These are phyloP conservation scores for Tylopilus felleus DNA, from an alignment of 768 basidiomycete genomes.

Conservation along the genomic window DNA sequence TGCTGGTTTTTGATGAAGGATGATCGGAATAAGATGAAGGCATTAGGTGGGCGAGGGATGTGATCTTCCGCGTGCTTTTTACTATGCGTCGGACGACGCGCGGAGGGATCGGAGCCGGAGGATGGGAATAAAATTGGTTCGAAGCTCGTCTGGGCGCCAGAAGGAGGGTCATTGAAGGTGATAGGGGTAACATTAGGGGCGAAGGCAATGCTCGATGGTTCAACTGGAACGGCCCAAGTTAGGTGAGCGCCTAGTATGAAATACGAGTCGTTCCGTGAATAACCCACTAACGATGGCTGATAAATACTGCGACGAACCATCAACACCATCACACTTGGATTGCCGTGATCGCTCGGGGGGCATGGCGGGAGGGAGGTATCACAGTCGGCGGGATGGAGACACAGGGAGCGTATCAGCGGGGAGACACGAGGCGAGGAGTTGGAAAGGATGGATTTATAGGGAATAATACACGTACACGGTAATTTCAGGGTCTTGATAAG, in stretches of 20 bases:
- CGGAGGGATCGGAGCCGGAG: constrained; percentile 27
- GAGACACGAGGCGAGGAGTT: constrained; percentile 22
- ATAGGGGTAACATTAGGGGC: constrained; percentile 56
- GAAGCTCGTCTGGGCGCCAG: constrained; percentile 34
- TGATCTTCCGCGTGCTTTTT: constrained; percentile 74
- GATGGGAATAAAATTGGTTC: constrained; percentile 61
- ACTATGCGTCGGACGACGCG: constrained; percentile 51
- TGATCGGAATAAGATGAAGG: constrained; percentile 84
- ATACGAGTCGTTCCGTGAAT: constrained; percentile 15
- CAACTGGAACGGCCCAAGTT: constrained; percentile 42
- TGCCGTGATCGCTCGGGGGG: constrained; percentile 44
- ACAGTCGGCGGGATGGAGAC: constrained; percentile 9
- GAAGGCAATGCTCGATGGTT: constrained; percentile 49
- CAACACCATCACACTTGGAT: constrained; percentile 31
- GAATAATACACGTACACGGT: constrained; percentile 33
- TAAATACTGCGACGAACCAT: constrained; percentile 31
- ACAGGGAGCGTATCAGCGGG: constrained; percentile 25
- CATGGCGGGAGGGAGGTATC: constrained; percentile 37
- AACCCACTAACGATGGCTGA: background rate
- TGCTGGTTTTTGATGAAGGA: constrained; percentile 78
- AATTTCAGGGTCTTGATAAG: constrained; percentile 33
- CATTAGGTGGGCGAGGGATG: constrained; percentile 82
- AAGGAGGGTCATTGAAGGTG: constrained; percentile 50
- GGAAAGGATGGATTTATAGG: constrained; percentile 29
- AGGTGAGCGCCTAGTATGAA: constrained; percentile 40